These are phyloP conservation scores for Aleurites moluccanus DNA, from an alignment of 441 rosid species.

Conservation along the genomic window DNA sequence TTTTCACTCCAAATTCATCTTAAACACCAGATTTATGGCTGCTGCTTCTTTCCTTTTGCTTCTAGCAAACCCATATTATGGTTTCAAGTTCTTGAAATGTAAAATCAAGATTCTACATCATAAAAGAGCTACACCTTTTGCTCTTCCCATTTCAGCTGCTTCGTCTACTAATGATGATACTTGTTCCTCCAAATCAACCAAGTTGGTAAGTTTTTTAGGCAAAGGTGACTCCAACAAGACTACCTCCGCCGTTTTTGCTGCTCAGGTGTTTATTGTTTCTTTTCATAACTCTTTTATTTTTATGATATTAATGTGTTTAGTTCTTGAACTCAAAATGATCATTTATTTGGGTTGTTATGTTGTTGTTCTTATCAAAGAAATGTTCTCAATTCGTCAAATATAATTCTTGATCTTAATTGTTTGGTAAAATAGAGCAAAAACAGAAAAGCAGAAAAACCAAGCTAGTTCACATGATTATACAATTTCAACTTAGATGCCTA, in stretches of 20 bases:
- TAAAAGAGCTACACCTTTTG: slow-evolving; percentile 7
- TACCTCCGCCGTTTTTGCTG: slow-evolving; percentile 77
- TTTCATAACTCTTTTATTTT: neutral
- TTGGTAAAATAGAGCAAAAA: too few relatives aligned
- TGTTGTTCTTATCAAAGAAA: neutral
- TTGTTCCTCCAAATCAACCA: slow-evolving; percentile 38
- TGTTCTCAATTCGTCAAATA: too few relatives aligned
- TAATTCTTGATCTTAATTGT: too few relatives aligned
- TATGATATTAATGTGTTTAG: neutral
- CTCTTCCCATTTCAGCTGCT: slow-evolving; percentile 29
- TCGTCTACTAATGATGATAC: neutral
- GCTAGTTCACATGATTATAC: too few relatives aligned
- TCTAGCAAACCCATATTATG: slow-evolving; percentile 20
- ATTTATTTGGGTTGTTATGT: neutral
- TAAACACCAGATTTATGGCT: slow-evolving; percentile 1
- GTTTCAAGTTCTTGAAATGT: slow-evolving; percentile 11
- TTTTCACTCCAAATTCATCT: neutral
- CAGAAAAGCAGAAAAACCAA: too few relatives aligned
- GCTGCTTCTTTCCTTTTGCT: slow-evolving; percentile 16
- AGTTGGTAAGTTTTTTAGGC: slow-evolving; percentile 73
- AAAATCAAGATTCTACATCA: neutral
- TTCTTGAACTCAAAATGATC: neutral
- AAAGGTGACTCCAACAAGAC: slow-evolving; percentile 97
- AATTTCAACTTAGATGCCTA: too few relatives aligned
- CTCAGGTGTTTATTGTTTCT: slow-evolving; percentile 49